Evolutionary conservation across 1,284 basidiomycete genomes (phyloP), one percentile per base, ranked within the genome.

Genomic region (Cryptococcus sp.): DNA sequence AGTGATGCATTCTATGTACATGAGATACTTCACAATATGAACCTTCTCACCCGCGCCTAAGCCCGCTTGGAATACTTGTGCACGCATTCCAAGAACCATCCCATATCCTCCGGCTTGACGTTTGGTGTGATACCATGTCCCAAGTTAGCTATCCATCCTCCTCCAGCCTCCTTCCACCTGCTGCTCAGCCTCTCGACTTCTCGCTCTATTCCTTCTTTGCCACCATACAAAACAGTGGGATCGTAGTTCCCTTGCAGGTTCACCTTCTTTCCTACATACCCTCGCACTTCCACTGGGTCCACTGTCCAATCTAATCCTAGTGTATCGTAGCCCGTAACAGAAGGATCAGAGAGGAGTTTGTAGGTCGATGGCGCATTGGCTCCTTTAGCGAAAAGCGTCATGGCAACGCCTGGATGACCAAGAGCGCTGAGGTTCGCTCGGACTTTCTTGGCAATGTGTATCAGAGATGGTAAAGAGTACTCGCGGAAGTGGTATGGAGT

Each of bases 111-210:
- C 34, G 92, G 89, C 74, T 94, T 87, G 19, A 96, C 92, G n/a
- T 86, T 88, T n/a, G 93, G 93, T 11, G 91, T 94, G 67, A 99
- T 96, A 4, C 95, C 95, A 77, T 99, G 96, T 1, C 96, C 96
- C 37, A 99, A 80, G 79, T 99, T 99, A 25, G 90, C 90, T 70
- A 99, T 97, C 91, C 93, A 96, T 7, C 85, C 88, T 45, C 77
- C 77, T 5, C 83, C 84, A 58, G 79, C 82, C 13, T 77, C 74
- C 45, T 84, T 83, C 80, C 98, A 98, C 22, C 84, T 83, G 63
- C 85, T 82, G 61, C 87, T 86, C 84, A 95, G 89, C 66, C 88
- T 82, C 80, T 91, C 87, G 41, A 97, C 92, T 68, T 91, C 87
- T 50, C 80, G 77, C 79, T 94, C 90, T 69, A 99, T 97, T 8